These are phyloP conservation scores for Phytophthora boehmeriae DNA, from an alignment of 352 stramenopile genomes.

Conservation along the genomic window DNA sequence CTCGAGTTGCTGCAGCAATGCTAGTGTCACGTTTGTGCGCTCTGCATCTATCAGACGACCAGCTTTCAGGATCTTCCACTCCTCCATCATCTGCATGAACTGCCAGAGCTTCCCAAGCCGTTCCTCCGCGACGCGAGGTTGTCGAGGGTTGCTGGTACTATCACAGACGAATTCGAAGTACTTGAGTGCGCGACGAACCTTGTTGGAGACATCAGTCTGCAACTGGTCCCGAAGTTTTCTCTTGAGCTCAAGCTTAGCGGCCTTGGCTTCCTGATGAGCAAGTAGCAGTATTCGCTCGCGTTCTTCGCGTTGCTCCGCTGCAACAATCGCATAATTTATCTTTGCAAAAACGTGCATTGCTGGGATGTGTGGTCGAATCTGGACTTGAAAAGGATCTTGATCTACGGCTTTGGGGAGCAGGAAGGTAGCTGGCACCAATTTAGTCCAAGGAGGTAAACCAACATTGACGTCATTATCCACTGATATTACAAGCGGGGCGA, in stretches of 20 bases:
- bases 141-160: slow-evolving; percentile 42
- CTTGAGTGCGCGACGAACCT: slow-evolving; percentile 56
- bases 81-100: slow-evolving; percentile 71
- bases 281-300: slow-evolving; percentile 52
- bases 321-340: slow-evolving; percentile 45
- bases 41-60: slow-evolving; percentile 71
- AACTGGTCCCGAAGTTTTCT: slow-evolving; percentile 37
- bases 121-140: slow-evolving; percentile 40
- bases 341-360: slow-evolving; percentile 57
- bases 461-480: slow-evolving; percentile 20
- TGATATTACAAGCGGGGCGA: slow-evolving; percentile 16
- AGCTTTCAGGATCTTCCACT: slow-evolving; percentile 77
- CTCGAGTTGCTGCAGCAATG: slow-evolving; percentile 59
- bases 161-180: slow-evolving; percentile 74
- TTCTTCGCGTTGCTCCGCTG: slow-evolving; percentile 52
- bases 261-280: slow-evolving; percentile 62
- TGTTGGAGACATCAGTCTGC: slow-evolving; percentile 45
- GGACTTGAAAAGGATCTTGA: slow-evolving; percentile 58
- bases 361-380: slow-evolving; percentile 60
- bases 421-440: slow-evolving; percentile 31
- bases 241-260: slow-evolving; percentile 49
- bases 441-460: slow-evolving; percentile 20
- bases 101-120: slow-evolving; percentile 78
- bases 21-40: slow-evolving; percentile 48
- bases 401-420: slow-evolving; percentile 52